phyloP scores from a whole-genome alignment of 306 rosid species.

The Abrus precatorius region DNA sequence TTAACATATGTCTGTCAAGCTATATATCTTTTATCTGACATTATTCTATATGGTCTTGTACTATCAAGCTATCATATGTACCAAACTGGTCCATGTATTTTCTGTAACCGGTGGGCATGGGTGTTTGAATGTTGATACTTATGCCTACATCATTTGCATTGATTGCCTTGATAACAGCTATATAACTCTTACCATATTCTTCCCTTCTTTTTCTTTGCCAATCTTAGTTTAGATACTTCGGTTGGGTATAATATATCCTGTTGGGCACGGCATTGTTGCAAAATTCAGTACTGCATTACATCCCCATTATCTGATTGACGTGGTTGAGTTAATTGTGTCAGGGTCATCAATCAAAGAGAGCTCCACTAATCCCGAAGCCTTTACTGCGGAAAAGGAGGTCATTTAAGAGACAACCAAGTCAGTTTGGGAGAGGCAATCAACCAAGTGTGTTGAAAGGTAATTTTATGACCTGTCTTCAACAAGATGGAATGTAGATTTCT shows the following conservation, averaged over 20 bases:
- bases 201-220: not conserved
- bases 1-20: too few relatives aligned
- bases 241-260: constrained; percentile 9
- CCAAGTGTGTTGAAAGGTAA: constrained; percentile 72
- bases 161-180: not conserved
- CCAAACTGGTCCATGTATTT: too few relatives aligned
- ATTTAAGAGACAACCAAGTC: constrained; percentile 76
- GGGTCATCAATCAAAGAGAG: constrained; percentile 71
- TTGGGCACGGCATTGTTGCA: not conserved
- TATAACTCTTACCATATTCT: not conserved
- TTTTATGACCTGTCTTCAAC: not conserved
- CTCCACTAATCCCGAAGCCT: constrained; percentile 68
- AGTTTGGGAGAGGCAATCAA: constrained; percentile 67
- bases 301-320: not conserved
- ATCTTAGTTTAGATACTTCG: constrained; percentile 3
- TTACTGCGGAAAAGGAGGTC: constrained; percentile 77
- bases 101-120: not conserved
- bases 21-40: too few relatives aligned
- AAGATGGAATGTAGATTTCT: not conserved
- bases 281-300: constrained; percentile 4
- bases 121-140: not conserved
- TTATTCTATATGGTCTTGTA: too few relatives aligned
- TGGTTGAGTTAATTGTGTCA: constrained; percentile 49
- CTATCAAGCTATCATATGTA: too few relatives aligned
- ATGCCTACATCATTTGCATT: not conserved